These are phyloP conservation scores for Ambrosiella cleistominuta DNA, from an alignment of 2,329 filamentous ascomycete genomes.

Conservation along the genomic window DNA sequence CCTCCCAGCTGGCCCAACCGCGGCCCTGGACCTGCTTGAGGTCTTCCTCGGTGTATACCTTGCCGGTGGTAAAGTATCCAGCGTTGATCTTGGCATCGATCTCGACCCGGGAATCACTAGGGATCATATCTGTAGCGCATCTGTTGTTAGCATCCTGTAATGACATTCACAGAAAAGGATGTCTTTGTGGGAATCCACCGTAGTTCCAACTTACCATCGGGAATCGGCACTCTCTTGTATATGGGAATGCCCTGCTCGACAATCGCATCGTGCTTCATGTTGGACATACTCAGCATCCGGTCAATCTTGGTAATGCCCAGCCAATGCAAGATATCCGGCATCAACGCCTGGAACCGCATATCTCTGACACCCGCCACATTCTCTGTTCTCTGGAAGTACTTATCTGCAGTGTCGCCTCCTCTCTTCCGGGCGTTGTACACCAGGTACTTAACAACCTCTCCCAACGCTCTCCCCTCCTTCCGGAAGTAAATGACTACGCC, in stretches of 20 bases:
- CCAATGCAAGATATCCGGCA: constrained; percentile 97
- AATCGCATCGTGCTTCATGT: constrained; percentile 83
- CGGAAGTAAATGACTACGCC: constrained; percentile 97
- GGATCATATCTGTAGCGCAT: constrained; percentile 60
- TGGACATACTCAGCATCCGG: constrained; percentile 85
- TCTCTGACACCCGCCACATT: constrained; percentile 93
- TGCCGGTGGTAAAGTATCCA: constrained; percentile 69
- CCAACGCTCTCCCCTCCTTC: constrained; percentile 86
- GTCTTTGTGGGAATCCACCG: background rate
- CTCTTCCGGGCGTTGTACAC: constrained; percentile 70
- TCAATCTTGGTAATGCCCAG: constrained; percentile 97
- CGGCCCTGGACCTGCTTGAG: constrained; percentile 71
- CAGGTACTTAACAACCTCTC: constrained; percentile 86
- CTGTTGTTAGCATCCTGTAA: background rate
- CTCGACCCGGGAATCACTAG: constrained; percentile 87
- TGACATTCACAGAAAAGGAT: background rate
- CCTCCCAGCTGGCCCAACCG: constrained; percentile 44
- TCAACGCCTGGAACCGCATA: constrained; percentile 95
- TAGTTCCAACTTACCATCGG: constrained; percentile 9
- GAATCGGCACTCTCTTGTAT: constrained; percentile 11
- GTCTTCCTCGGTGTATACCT: constrained; percentile 75
- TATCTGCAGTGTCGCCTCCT: constrained; percentile 61
- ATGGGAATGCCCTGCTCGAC: constrained; percentile 46
- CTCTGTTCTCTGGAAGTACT: constrained; percentile 95
- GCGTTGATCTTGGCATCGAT: constrained; percentile 98